These are phyloP conservation scores for Metschnikowia chrysomelidarum DNA, from an alignment of 805 yeast genomes.

Conservation along the genomic window DNA sequence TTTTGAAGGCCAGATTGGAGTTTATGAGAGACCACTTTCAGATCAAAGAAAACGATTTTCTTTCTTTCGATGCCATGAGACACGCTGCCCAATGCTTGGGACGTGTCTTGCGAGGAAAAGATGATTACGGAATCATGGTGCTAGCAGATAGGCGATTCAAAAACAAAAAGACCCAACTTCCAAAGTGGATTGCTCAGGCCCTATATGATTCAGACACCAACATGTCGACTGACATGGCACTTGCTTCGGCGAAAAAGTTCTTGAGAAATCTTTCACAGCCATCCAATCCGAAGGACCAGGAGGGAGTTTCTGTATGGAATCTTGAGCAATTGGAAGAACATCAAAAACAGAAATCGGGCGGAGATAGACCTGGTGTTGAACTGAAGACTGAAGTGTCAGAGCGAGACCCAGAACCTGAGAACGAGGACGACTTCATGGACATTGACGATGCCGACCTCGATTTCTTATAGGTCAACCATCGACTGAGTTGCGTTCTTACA, in stretches of 20 bases:
- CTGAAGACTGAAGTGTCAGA: conserved; percentile 3
- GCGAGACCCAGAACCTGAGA: conserved; percentile 19
- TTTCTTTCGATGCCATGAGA: conserved; percentile 98
- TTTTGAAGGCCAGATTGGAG: conserved; percentile 90
- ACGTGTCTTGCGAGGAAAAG: conserved; percentile 95
- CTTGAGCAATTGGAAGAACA: conserved; percentile 57
- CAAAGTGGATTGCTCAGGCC: conserved; percentile 97
- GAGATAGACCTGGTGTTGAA: conserved; percentile 16
- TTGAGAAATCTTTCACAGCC: conserved; percentile 95
- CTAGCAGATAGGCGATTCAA: conserved; percentile 92
- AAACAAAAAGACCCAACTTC: conserved; percentile 80
- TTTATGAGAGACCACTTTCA: conserved; percentile 90
- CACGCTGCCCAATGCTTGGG: conserved; percentile 99
- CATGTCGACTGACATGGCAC: conserved; percentile 94
- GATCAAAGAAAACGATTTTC: conserved; percentile 88
- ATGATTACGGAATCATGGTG: conserved; percentile 98
- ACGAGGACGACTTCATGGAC: conserved; percentile 45
- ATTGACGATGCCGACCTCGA: conserved; percentile 47
- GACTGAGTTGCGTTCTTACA: background rate
- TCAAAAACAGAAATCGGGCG: conserved; percentile 46
- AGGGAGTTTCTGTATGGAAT: conserved; percentile 94
- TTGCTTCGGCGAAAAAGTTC: conserved; percentile 91
- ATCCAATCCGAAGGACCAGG: conserved; percentile 81
- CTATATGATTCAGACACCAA: conserved; percentile 88
- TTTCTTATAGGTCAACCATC: conserved; percentile 18